Evolutionary conservation across 306 rosid genomes (phyloP), one percentile per base, ranked within the genome.

Genomic region (Glycine latifolia): DNA sequence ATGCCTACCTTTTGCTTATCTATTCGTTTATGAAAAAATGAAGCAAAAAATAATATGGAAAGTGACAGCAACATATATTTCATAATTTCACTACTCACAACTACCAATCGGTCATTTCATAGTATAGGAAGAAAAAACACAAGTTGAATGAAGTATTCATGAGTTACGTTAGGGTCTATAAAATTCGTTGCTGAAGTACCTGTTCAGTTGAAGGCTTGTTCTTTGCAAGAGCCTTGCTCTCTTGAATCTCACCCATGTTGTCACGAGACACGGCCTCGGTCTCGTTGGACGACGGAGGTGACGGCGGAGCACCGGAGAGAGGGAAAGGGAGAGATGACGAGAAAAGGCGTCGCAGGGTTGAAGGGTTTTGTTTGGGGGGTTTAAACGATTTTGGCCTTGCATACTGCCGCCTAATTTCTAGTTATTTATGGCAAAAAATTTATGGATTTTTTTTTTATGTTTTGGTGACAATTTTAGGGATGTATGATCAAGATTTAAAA

Each of bases 221-320:
- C 20, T 61, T 61, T 3, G 59, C 62, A 73, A 78, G 68, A 81
- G 80, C 49, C 3, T 78, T 79, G 50, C 74, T 81, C 7, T 60
- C 80, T 52, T 67, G 63, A 4, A 0, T 62, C 31, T 39, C 69
- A 14, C 75, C 84, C 90, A 87, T 87, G 20, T 76, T 44, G 60
- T 3, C 53, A 70, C 11, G 17, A 62, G 6, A 26, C 4, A 11
- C 14, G 33, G 67, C 4, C 54, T 53, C 67, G 20, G 54, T 37
- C 44, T 67, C 62, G n/a, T 60, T 20, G 13, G 65, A 77, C 62
- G 72, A 33, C 73, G 63, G 62, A 46, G 15, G 35, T 20, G 47
- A 15, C 14, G 62, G 49, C 20, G 31, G 71, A 6, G 47, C 14
- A 4, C 13, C 65, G 61, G 62, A 13, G 66, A n/a, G 31, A 58